These are phyloP conservation scores for Spergularia azorica DNA, from an alignment of 179 eudicot species.

Conservation along the genomic window DNA sequence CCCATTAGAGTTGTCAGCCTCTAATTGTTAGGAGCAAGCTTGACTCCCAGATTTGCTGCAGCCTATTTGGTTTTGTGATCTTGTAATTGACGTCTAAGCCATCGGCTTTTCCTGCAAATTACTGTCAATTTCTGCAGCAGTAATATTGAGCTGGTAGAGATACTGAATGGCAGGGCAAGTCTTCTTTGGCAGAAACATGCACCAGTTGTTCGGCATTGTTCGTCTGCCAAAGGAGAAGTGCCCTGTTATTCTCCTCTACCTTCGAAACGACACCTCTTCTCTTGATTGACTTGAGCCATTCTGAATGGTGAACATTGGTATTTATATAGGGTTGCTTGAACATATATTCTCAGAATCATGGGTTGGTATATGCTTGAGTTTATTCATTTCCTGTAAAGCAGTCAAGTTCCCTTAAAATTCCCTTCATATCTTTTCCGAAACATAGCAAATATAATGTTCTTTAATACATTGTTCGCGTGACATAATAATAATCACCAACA, in stretches of 20 bases:
- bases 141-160: background rate
- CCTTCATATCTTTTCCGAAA: background rate
- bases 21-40: no score
- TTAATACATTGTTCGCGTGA: no score
- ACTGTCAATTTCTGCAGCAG: background rate
- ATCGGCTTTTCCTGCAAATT: background rate
- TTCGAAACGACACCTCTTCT: background rate
- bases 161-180: slow-evolving; percentile 46
- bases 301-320: background rate
- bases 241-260: slow-evolving; percentile 28
- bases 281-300: background rate
- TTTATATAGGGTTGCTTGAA: slow-evolving; percentile 7
- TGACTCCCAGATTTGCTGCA: no score
- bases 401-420: background rate
- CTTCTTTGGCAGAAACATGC: slow-evolving; percentile 33
- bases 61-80: no score
- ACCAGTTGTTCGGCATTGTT: background rate
- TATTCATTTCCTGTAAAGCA: background rate
- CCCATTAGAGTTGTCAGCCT: no score
- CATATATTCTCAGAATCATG: background rate
- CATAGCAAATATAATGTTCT: background rate
- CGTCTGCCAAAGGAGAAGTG: slow-evolving; percentile 29
- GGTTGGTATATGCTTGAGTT: slow-evolving; percentile 3
- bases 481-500: no score
- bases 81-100: no score